Conservation (phyloP, 345 rosid genomes). For the Salix brachista region DNA sequence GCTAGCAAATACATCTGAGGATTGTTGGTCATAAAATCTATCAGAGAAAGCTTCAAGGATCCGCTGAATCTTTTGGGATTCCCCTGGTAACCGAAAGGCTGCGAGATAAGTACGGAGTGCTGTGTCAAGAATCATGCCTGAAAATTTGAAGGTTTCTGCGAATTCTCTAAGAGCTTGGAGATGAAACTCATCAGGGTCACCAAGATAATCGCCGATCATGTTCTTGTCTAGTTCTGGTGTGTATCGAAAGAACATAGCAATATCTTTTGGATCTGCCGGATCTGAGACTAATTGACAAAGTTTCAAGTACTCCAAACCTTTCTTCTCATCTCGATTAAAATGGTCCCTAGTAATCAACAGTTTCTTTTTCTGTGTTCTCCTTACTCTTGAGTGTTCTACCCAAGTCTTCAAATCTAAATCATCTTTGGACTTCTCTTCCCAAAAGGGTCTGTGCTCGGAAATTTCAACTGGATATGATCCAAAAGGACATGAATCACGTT, state of each 20-base stretch:
- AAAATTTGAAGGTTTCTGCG: slow-evolving; percentile 64
- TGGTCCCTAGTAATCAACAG: slow-evolving; percentile 64
- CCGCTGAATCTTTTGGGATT: slow-evolving; percentile 83
- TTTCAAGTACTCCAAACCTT: slow-evolving; percentile 78
- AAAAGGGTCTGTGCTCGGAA: slow-evolving; percentile 62
- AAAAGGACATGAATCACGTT: slow-evolving; percentile 36
- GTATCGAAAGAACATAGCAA: slow-evolving; percentile 68
- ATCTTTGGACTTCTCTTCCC: slow-evolving; percentile 60
- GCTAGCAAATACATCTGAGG: slow-evolving; percentile 58
- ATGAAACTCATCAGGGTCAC: slow-evolving; percentile 82
- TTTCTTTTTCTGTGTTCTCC: slow-evolving; percentile 78
- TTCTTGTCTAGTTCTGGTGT: slow-evolving; percentile 67
- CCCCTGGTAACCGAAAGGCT: slow-evolving; percentile 82
- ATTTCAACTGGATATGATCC: slow-evolving; percentile 56
- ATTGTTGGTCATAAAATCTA: slow-evolving; percentile 61
- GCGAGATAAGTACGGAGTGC: slow-evolving; percentile 76
- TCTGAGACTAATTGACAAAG: slow-evolving; percentile 53
- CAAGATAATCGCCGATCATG: slow-evolving; percentile 79
- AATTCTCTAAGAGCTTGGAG: slow-evolving; percentile 70
- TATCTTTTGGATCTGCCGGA: slow-evolving; percentile 60
- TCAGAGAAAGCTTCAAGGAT: slow-evolving; percentile 81
- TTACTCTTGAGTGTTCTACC: slow-evolving; percentile 56
- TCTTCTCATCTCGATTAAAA: slow-evolving; percentile 73
- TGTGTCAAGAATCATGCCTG: slow-evolving; percentile 76
- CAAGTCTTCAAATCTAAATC: slow-evolving; percentile 53